A percentile compares a stretch with the other conserved stretches of the same genome.
phyloP scores from a whole-genome alignment of 1,284 basidiomycete species.

The Marasmius oreades region DNA sequence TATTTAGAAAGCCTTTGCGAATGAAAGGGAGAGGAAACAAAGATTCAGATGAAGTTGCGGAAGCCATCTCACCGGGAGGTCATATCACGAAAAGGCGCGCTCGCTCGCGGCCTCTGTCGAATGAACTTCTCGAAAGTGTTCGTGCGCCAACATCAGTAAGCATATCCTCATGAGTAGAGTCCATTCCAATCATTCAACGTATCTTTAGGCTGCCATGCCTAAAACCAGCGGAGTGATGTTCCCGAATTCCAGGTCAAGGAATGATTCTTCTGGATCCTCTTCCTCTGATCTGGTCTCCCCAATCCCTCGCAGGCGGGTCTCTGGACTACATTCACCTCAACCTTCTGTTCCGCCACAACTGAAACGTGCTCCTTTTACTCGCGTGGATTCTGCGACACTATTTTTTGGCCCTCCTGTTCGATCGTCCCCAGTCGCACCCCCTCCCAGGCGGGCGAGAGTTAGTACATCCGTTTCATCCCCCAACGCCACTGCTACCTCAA shows the following conservation, averaged over 20 bases:
- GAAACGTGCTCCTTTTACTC: slow-evolving; percentile 26
- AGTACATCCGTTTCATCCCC: slow-evolving; percentile 23
- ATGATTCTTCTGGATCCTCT: slow-evolving; percentile 31
- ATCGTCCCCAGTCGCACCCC: slow-evolving; percentile 20
- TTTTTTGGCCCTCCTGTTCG: slow-evolving; percentile 72
- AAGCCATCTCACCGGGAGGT: slow-evolving; percentile 68
- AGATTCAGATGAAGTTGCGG: slow-evolving; percentile 55
- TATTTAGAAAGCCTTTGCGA: slow-evolving; percentile 23
- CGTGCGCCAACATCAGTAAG: slow-evolving; percentile 39
- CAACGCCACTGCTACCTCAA: slow-evolving; percentile 17
- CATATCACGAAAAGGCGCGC: slow-evolving; percentile 71
- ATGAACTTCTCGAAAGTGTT: slow-evolving; percentile 54
- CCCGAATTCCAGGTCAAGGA: slow-evolving; percentile 26
- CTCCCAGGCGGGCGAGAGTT: slow-evolving; percentile 33
- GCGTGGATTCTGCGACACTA: slow-evolving; percentile 55
- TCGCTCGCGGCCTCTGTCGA: slow-evolving; percentile 61
- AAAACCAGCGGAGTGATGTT: slow-evolving; percentile 25
- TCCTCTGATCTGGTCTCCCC: slow-evolving; percentile 42
- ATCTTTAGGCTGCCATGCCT: slow-evolving; percentile 17
- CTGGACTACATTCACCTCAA: slow-evolving; percentile 27
- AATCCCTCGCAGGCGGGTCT: slow-evolving; percentile 43
- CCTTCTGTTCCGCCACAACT: slow-evolving; percentile 17
- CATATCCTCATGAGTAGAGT: slow-evolving; percentile 15
- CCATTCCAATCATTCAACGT: slow-evolving; percentile 17
- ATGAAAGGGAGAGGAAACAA: slow-evolving; percentile 36